phyloP scores from a whole-genome alignment of 2,329 filamentous ascomycete genomes.

The Neocatenulostroma microsporum region DNA sequence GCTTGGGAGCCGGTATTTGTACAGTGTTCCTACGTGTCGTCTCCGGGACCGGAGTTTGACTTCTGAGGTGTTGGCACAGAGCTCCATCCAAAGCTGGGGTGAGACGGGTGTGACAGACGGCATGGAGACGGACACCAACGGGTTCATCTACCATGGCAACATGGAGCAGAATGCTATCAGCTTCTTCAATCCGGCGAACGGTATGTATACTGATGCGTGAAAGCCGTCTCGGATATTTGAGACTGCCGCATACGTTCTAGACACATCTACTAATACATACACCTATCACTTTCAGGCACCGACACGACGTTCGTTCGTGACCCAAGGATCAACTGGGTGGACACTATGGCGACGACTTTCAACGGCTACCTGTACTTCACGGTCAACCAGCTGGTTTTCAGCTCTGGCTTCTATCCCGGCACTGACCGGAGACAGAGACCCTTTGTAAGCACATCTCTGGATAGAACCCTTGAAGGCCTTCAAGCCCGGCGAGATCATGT shows the following conservation, averaged over 20 bases:
- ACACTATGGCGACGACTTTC: constrained; percentile 34
- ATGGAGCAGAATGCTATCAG: constrained; percentile 44
- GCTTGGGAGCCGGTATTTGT: constrained; percentile 40
- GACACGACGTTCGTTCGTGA: constrained; percentile 40
- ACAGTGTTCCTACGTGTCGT: constrained; percentile 37
- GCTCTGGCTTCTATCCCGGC: constrained; percentile 30
- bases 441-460: too few relatives aligned
- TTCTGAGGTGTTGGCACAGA: constrained; percentile 39
- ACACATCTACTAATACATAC: too few relatives aligned
- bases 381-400: constrained; percentile 42
- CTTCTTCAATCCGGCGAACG: constrained; percentile 41
- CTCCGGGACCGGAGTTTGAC: constrained; percentile 33
- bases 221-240: too few relatives aligned
- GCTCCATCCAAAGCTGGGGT: constrained; percentile 36
- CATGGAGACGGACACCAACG: constrained; percentile 47
- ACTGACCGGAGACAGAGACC: constrained; percentile 37
- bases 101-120: constrained; percentile 47
- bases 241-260: too few relatives aligned
- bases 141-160: constrained; percentile 43
- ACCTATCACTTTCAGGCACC: too few relatives aligned
- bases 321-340: constrained; percentile 42
- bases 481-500: too few relatives aligned
- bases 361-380: constrained; percentile 50
- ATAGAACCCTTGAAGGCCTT: too few relatives aligned
- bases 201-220: too few relatives aligned